These are phyloP conservation scores for Leishmania turanica DNA, from an alignment of 208 protist species.

Conservation along the genomic window DNA sequence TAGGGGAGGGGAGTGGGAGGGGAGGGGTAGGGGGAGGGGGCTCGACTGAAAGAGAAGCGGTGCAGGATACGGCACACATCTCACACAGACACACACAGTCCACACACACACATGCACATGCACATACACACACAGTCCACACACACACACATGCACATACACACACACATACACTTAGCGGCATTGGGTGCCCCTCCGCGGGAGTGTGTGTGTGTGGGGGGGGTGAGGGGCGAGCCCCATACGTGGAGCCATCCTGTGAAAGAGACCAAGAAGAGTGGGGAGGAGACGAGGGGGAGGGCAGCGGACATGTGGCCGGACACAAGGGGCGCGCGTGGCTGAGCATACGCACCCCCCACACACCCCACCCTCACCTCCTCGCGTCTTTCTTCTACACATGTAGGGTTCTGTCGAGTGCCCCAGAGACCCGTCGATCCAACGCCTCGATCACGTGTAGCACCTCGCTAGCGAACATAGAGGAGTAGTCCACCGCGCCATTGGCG, in stretches of 20 bases:
- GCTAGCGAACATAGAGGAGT: constrained; percentile 47
- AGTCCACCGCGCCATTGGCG: not conserved
- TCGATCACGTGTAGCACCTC: constrained; percentile 87
- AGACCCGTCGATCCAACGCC: constrained; percentile 75
- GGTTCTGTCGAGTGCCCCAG: constrained; percentile 60
- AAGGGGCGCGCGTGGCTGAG: not conserved
- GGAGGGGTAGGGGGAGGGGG: not conserved
- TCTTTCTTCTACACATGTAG: not conserved
- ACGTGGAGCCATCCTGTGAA: not conserved
- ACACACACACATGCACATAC: not conserved
- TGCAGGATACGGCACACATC: not conserved
- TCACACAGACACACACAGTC: too few species aligned
- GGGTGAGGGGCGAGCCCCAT: too few species aligned
- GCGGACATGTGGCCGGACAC: not conserved
- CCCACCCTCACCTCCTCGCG: not conserved
- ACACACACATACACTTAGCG: not conserved
- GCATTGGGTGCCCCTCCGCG: too few species aligned
- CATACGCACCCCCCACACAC: not conserved
- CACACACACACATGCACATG: not conserved
- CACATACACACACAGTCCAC: not conserved
- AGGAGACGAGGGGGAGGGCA: not conserved
- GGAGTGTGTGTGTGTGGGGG: too few species aligned
- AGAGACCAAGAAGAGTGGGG: not conserved
- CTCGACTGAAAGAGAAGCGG: not conserved
- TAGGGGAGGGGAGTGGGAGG: too few species aligned